Conservation (phyloP, 192 early-diverging fungal genomes). For the Linnemannia zychae region DNA sequence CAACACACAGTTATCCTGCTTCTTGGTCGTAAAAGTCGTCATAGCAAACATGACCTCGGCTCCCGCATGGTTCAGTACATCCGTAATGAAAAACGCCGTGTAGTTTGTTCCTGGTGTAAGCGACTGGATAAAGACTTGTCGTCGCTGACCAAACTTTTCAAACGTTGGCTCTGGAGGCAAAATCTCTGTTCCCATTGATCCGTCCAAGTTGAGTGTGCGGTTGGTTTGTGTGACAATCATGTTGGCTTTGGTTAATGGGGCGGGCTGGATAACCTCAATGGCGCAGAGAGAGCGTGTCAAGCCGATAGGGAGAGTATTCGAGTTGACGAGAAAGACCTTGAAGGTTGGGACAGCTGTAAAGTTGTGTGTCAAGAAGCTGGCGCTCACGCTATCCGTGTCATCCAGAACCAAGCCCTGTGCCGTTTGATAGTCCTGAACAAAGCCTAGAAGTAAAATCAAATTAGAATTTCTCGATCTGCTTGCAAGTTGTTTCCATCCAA, state of each 20-base stretch:
- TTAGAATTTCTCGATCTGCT: not conserved
- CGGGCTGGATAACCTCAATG: constrained; percentile 48
- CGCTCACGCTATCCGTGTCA: constrained; percentile 54
- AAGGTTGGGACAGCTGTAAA: constrained; percentile 42
- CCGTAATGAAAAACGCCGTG: constrained; percentile 57
- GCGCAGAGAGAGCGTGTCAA: constrained; percentile 66
- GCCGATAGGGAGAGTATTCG: constrained; percentile 33
- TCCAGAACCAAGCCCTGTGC: constrained; percentile 46
- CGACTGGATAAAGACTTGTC: constrained; percentile 35
- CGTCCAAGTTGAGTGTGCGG: constrained; percentile 50
- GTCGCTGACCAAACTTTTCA: constrained; percentile 30
- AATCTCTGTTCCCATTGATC: constrained; percentile 42
- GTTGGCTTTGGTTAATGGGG: constrained; percentile 41
- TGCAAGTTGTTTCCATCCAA: not conserved
- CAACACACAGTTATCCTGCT: constrained; percentile 60
- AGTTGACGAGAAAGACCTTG: constrained; percentile 32
- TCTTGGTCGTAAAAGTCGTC: constrained; percentile 36
- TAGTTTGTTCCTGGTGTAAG: constrained; percentile 57
- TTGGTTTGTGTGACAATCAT: constrained; percentile 55
- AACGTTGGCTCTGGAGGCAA: constrained; percentile 54
- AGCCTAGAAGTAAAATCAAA: constrained; percentile 24
- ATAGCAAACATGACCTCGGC: constrained; percentile 34
- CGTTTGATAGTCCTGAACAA: constrained; percentile 27
- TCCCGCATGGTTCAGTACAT: constrained; percentile 38
- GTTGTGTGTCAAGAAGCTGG: constrained; percentile 52